phyloP scores from a whole-genome alignment of 2,329 filamentous ascomycete species.

The Penicillium sp. region DNA sequence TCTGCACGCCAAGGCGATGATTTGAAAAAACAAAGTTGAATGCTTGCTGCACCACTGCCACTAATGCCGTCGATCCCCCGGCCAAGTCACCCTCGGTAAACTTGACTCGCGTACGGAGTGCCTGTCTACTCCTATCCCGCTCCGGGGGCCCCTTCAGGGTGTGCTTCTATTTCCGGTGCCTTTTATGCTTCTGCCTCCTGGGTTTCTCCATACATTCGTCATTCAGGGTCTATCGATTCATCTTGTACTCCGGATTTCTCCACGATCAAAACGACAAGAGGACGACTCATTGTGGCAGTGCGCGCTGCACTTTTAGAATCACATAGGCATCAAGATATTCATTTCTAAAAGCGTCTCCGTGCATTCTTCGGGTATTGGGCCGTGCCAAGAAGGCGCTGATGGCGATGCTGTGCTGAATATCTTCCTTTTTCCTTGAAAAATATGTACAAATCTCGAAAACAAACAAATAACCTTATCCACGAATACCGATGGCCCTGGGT shows the following conservation, averaged over 20 bases:
- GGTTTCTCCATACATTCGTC: neutral
- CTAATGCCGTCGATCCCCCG: conserved; percentile 7
- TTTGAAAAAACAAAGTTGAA: neutral
- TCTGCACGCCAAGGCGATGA: conserved; percentile 1
- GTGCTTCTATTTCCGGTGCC: neutral
- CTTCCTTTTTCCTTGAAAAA: neutral
- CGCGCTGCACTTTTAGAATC: neutral
- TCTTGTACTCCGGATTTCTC: neutral
- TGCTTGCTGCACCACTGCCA: neutral
- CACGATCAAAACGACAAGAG: neutral
- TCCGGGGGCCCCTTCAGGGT: neutral
- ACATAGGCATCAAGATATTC: neutral
- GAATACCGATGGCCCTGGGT: conserved; percentile 33
- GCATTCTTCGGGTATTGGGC: neutral
- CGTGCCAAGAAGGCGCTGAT: neutral
- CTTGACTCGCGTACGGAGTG: neutral
- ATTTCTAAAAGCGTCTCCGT: neutral
- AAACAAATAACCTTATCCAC: conserved; percentile 7
- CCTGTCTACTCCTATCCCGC: neutral
- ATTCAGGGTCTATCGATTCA: neutral
- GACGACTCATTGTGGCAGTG: neutral
- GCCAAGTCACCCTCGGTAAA: neutral
- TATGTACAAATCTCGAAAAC: neutral
- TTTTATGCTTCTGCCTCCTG: neutral
- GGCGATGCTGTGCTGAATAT: neutral